A percentile compares a stretch with the other conserved stretches of the same genome.
Evolutionary conservation across 108 stramenopile genomes (phyloP).

Genomic region (Cylindrotheca closterium): DNA sequence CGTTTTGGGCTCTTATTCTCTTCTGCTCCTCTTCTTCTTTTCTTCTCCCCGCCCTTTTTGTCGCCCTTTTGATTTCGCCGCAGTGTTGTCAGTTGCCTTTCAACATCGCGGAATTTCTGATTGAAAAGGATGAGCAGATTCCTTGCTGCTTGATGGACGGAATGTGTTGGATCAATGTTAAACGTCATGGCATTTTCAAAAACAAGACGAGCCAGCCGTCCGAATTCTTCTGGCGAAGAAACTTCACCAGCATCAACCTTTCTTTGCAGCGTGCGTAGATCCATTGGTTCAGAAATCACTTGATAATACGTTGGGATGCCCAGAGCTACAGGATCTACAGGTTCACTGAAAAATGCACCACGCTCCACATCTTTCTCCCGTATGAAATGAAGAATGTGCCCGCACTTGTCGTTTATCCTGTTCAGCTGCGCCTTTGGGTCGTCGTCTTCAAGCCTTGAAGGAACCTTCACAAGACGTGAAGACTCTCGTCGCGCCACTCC

Average conservation of each 20-base stretch:
- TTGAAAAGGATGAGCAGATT: conserved; percentile 72
- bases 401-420: conserved; percentile 75
- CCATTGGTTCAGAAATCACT: conserved; percentile 92
- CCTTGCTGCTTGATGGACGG: conserved; percentile 79
- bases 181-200: conserved; percentile 95
- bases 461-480: conserved; percentile 60
- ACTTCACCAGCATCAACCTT: conserved; percentile 79
- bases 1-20: conserved; percentile 45
- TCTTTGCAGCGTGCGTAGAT: conserved; percentile 85
- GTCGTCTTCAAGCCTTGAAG: conserved; percentile 76
- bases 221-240: conserved; percentile 75
- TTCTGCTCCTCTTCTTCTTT: conserved; percentile 61
- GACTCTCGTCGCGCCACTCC: conserved; percentile 69
- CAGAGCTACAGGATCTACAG: conserved; percentile 94
- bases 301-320: conserved; percentile 92
- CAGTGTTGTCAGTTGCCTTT: conserved; percentile 50
- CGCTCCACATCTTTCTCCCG: conserved; percentile 56
- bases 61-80: conserved; percentile 58
- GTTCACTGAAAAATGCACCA: conserved; percentile 73
- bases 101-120: conserved; percentile 71
- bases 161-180: conserved; percentile 87
- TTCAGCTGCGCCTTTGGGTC: conserved; percentile 70
- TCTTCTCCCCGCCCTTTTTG: conserved; percentile 49
- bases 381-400: conserved; percentile 57
- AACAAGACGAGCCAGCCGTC: conserved; percentile 79